Evolutionary conservation across 2,329 filamentous ascomycete species (phyloP), one percentile per base, ranked within the genome.

Genomic region (Ophiostoma ulmi): DNA sequence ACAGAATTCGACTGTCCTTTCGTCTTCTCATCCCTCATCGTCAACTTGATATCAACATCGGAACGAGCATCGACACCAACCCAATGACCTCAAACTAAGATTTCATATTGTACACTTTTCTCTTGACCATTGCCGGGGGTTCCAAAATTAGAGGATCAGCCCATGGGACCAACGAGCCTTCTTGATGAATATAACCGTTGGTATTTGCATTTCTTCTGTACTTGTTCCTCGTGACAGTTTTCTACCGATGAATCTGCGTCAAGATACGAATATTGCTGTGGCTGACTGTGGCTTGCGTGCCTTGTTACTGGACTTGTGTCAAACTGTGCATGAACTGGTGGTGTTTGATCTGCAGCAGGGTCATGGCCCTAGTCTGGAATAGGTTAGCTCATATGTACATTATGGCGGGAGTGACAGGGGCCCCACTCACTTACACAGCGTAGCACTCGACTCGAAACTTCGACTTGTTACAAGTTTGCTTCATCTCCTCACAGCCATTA

Each of bases 361-460:
- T 7, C 5, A 7, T 36, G 10, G 3, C 26, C 7, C 58, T 63
- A 63, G 26, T 36, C 58, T 11, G 1, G 6, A 7, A 5, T 7
- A 11, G 58, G 58, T 5, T 63, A 63, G 26, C 13, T 1, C 22
- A 31, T 1, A 58, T 22, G 7, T 58, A 26, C 44, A 48, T 8
- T 48, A 48, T 48, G 44, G 7, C 44, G 44, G 44, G 17, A 48
- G 44, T 63, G 58, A 8, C 58, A 26, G 22, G 55, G 26, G 35
- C 13, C 63, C 63, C 63, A 22, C 63, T 14, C 63, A 65, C 63
- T 65, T 65, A 65, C 63, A 65, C 63, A 22, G 31, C 61, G 61
- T 65, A 20, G 61, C 61, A 65, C 61, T 14, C 61, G 31, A 65
- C 35, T n/a, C 63, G 63, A 65, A 65, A 65, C 63, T 36, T 22